These are phyloP conservation scores for Leccinum ponderosum DNA, from an alignment of 1,284 basidiomycete genomes.

Conservation along the genomic window DNA sequence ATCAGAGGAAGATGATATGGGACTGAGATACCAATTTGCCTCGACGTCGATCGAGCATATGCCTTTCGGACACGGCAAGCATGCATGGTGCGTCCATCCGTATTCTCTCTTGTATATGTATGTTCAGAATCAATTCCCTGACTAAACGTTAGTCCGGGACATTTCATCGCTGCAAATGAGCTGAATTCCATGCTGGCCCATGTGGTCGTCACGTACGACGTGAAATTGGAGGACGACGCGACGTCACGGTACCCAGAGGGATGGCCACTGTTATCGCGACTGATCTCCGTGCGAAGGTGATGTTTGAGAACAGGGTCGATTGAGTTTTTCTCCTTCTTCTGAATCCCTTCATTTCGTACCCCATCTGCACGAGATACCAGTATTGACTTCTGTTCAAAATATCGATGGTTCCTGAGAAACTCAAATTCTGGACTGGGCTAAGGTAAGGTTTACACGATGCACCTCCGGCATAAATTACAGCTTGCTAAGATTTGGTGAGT, in stretches of 20 bases:
- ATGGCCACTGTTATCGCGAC: background rate
- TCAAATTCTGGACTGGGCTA: background rate
- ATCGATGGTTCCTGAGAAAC: background rate
- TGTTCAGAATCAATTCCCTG: background rate
- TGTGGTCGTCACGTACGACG: slow-evolving; percentile 31
- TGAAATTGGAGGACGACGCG: slow-evolving; percentile 27
- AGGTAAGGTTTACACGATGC: background rate
- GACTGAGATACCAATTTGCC: slow-evolving; percentile 16
- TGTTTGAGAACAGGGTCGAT: slow-evolving; percentile 18
- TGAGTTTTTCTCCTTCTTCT: background rate
- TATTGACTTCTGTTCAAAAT: background rate
- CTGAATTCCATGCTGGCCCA: slow-evolving; percentile 35
- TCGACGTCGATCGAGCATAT: slow-evolving; percentile 12
- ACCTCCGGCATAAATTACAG: background rate
- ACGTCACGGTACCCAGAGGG: slow-evolving; percentile 21
- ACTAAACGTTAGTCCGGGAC: slow-evolving; percentile 9
- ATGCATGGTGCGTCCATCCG: slow-evolving; percentile 9
- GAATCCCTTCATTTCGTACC: background rate
- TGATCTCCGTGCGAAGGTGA: slow-evolving; percentile 8
- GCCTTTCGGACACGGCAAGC: slow-evolving; percentile 17
- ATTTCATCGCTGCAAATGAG: slow-evolving; percentile 18
- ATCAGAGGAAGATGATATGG: slow-evolving; percentile 12
- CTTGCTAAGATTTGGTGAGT: background rate
- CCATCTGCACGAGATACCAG: background rate
- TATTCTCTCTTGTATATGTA: background rate